These are phyloP conservation scores for Saxophila tyrrhenica DNA, from an alignment of 495 filamentous ascomycete species.

Conservation along the genomic window DNA sequence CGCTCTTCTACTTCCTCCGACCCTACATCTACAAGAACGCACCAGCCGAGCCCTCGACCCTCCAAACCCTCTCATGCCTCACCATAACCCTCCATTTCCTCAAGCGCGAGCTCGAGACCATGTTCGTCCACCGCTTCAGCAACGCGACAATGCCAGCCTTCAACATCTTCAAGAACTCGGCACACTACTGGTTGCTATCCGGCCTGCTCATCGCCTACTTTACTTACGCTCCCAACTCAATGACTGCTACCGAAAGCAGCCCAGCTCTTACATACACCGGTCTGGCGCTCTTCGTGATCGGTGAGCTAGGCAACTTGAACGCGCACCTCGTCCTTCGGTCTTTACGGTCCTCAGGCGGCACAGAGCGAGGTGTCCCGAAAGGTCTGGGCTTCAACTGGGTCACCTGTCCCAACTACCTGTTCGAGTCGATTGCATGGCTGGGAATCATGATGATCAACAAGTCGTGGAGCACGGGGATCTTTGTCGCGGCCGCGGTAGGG, in stretches of 20 bases:
- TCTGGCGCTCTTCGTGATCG: slow-evolving; percentile 56
- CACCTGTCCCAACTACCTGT: slow-evolving; percentile 96
- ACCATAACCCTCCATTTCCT: slow-evolving; percentile 74
- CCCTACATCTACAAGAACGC: slow-evolving; percentile 56
- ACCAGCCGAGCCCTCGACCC: slow-evolving; percentile 44
- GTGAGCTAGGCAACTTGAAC: slow-evolving; percentile 68
- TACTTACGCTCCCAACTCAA: slow-evolving; percentile 64
- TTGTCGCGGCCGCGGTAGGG: slow-evolving; percentile 50
- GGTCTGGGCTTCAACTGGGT: slow-evolving; percentile 79
- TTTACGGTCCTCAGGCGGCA: slow-evolving; percentile 69
- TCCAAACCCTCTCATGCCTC: slow-evolving; percentile 59
- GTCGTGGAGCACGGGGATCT: slow-evolving; percentile 63
- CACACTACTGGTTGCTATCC: slow-evolving; percentile 78
- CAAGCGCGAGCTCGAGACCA: slow-evolving; percentile 89
- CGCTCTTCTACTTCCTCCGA: slow-evolving; percentile 56
- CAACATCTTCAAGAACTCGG: slow-evolving; percentile 85
- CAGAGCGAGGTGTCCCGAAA: slow-evolving; percentile 72
- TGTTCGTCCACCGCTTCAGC: slow-evolving; percentile 93
- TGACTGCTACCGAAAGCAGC: slow-evolving; percentile 40
- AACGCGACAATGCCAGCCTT: slow-evolving; percentile 77
- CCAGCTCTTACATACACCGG: slow-evolving; percentile 46
- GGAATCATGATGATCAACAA: slow-evolving; percentile 64
- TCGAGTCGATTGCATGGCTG: slow-evolving; percentile 76
- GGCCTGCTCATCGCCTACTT: slow-evolving; percentile 75
- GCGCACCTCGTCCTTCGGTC: slow-evolving; percentile 65